Percentiles rank a stretch among this genome's conserved stretches.
Conservation (phyloP, 2,329 filamentous ascomycete genomes). For the Hypoxylon rubiginosum region DNA sequence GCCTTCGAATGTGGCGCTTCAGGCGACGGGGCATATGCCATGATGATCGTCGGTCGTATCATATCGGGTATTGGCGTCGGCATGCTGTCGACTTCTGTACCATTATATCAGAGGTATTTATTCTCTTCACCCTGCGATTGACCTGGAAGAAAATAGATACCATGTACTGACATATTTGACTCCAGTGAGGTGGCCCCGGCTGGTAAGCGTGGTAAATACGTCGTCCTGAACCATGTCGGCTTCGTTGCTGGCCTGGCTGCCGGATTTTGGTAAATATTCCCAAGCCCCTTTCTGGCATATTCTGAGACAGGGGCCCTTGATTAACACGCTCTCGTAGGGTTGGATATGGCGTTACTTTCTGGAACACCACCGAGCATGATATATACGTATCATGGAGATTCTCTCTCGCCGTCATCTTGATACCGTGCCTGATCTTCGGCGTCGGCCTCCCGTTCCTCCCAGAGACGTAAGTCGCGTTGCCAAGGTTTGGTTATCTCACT, state of each 20-base stretch:
- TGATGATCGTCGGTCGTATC: conserved; percentile 66
- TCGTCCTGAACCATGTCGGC: conserved; percentile 71
- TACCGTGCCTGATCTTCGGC: conserved; percentile 65
- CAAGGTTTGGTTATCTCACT: not conserved
- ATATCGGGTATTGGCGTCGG: conserved; percentile 67
- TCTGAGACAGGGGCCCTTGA: conserved; percentile 7
- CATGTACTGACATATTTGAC: conserved; percentile 8
- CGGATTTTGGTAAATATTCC: conserved; percentile 64
- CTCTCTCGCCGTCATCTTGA: conserved; percentile 64
- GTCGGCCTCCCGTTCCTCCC: conserved; percentile 65
- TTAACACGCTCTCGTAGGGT: conserved; percentile 58
- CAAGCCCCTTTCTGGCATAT: not conserved
- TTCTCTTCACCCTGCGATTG: conserved; percentile 1
- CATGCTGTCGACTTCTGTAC: conserved; percentile 68
- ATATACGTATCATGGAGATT: conserved; percentile 65
- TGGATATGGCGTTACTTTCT: conserved; percentile 68
- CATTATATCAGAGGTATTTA: conserved; percentile 68
- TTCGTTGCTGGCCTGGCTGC: conserved; percentile 67
- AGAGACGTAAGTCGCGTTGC: conserved; percentile 62
- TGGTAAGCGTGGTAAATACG: conserved; percentile 65
- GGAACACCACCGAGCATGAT: conserved; percentile 59
- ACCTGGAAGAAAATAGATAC: too few relatives aligned
- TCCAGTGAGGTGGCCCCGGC: conserved; percentile 68
- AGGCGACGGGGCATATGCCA: conserved; percentile 57
- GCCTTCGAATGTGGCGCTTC: conserved; percentile 61